Base-by-base conservation (phyloP, 306 rosid species). In the Morella rubra region DNA sequence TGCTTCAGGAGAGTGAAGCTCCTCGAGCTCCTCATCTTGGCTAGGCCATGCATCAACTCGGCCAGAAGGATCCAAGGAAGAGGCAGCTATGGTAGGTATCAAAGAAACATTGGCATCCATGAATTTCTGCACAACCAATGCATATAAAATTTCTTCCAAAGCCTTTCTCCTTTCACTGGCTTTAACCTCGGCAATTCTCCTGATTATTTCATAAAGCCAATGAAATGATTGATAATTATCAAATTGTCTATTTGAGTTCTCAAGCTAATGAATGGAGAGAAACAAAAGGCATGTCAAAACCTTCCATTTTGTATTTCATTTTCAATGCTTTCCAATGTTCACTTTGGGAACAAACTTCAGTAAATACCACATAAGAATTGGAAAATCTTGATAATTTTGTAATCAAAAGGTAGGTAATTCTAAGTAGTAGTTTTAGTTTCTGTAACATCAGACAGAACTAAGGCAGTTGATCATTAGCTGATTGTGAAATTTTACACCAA, bases 101-200 rank as follows among this genome's bases (percentile, higher is more conserved):
- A 93, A 66, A 78, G 96, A 87, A 77, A 93, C 46, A 71, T 89
- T 60, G 5, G 96, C 97, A 76, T 93, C 98, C 93, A 93, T 85
- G 81, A 93, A 93, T 75, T 89, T 93, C 84, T 91, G 93, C 74
- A 93, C 96, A 56, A 93, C 93, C 85, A 93, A 53, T 8, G 98
- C 85, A 68, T 91, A 93, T 73, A 93, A 75, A 71, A 93, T 93
- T 81, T 91, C 98, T 81, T 91, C 97, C 72, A 93, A 74, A 64
- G 92, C 91, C 65, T 86, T 85, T 69, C 73, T 87, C 86, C 98
- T 87, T 82, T 93, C 98, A 73, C 81, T 88, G 42, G 80, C 90
- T 86, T 90, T 93, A 74, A 93, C 89, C 93, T 93, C 96, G 1
- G 98, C 98, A 15, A 93, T 93, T 85, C 98, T 90, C 90, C 98